Evolutionary conservation across 2,329 filamentous ascomycete genomes (phyloP).

Genomic region (Fusarium sp.): DNA sequence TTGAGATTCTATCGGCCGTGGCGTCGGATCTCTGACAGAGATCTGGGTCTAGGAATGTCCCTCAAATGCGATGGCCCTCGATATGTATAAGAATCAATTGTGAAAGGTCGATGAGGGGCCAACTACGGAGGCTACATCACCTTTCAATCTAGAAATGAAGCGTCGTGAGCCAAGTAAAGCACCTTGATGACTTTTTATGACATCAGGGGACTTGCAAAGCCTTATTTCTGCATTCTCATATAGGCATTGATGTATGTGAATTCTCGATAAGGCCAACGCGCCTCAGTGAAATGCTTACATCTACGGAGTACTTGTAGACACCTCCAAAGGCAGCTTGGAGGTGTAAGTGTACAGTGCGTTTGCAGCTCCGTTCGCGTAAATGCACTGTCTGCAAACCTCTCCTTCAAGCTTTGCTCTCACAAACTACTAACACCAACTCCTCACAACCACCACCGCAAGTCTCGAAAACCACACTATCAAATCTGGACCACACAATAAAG

Average conservation of each 20-base stretch:
- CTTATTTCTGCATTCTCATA: no score
- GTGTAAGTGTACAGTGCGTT: neutral
- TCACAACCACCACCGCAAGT: neutral
- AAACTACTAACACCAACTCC: neutral
- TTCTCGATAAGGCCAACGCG: neutral
- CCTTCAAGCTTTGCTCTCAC: neutral
- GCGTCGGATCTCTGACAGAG: no score
- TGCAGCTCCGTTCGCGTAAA: neutral
- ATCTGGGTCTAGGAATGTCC: no score
- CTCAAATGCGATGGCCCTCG: no score
- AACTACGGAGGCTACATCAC: no score
- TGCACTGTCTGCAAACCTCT: neutral
- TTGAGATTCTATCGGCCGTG: neutral
- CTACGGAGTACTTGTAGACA: neutral
- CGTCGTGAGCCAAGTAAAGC: no score
- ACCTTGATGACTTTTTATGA: neutral
- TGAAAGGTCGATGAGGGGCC: no score
- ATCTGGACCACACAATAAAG: no score
- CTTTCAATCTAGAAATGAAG: no score
- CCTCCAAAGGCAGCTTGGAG: neutral
- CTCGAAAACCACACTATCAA: neutral
- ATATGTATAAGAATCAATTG: no score
- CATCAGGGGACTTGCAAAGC: neutral
- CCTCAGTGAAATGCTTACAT: neutral
- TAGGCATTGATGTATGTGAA: neutral